phyloP scores from a whole-genome alignment of 2,329 filamentous ascomycete species.

The Pseudomassariella vexata region DNA sequence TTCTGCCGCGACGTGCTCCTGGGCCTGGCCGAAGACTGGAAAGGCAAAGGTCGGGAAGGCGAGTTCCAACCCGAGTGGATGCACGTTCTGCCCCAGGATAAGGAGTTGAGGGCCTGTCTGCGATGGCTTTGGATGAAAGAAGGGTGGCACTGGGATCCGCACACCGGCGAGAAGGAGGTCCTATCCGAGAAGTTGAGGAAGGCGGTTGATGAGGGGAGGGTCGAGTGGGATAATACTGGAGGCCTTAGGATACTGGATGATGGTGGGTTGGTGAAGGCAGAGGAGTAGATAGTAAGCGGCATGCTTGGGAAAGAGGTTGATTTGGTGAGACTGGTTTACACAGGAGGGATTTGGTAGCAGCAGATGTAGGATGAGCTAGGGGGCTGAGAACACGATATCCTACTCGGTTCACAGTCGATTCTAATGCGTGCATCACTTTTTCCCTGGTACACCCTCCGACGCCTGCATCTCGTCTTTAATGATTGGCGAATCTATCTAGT shows the following conservation, averaged over 20 bases:
- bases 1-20: constrained; percentile 80
- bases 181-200: constrained; percentile 46
- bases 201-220: constrained; percentile 52
- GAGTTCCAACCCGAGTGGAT: constrained; percentile 86
- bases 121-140: constrained; percentile 90
- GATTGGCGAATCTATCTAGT: too few species aligned
- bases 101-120: constrained; percentile 81
- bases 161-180: constrained; percentile 57
- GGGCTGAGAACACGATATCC: too few species aligned
- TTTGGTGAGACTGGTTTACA: too few species aligned
- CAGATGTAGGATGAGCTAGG: too few species aligned
- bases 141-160: constrained; percentile 74
- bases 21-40: constrained; percentile 60
- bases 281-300: constrained; percentile 47
- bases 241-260: constrained; percentile 35
- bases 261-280: constrained; percentile 40
- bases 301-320: too few species aligned
- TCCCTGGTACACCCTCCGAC: too few species aligned
- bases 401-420: too few species aligned
- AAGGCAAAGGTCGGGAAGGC: constrained; percentile 44
- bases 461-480: too few species aligned
- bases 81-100: constrained; percentile 74
- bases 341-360: too few species aligned
- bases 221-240: constrained; percentile 49
- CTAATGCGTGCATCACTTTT: too few species aligned